These are phyloP conservation scores for Rhynchosporium agropyri DNA, from an alignment of 2,329 filamentous ascomycete genomes.

Conservation along the genomic window DNA sequence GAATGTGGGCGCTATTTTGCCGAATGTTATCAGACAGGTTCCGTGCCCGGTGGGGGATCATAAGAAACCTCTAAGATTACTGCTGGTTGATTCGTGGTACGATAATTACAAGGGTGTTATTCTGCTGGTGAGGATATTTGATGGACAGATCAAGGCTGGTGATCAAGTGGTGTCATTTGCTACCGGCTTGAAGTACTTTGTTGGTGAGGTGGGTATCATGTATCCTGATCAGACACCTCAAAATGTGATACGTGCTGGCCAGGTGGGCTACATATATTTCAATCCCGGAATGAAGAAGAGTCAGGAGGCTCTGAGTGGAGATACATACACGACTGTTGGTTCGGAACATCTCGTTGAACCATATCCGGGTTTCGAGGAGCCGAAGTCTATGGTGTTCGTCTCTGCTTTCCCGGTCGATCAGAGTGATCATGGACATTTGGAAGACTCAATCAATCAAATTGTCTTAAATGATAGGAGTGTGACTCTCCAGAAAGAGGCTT, in stretches of 20 bases:
- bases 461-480: slow-evolving; percentile 94
- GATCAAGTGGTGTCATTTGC: slow-evolving; percentile 87
- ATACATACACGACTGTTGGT: slow-evolving; percentile 87
- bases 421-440: slow-evolving; percentile 79
- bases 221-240: slow-evolving; percentile 87
- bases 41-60: slow-evolving; percentile 77
- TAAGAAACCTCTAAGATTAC: slow-evolving; percentile 73
- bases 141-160: slow-evolving; percentile 79
- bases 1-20: slow-evolving; percentile 82
- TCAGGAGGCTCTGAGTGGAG: slow-evolving; percentile 92
- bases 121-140: slow-evolving; percentile 86
- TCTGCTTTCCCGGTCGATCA: slow-evolving; percentile 95
- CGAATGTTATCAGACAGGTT: slow-evolving; percentile 81
- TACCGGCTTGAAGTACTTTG: slow-evolving; percentile 85
- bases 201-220: slow-evolving; percentile 97
- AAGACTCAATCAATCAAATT: slow-evolving; percentile 92
- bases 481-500: slow-evolving; percentile 90
- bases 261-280: slow-evolving; percentile 96
- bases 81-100: slow-evolving; percentile 98
- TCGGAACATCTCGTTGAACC: slow-evolving; percentile 75
- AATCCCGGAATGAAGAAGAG: slow-evolving; percentile 98
- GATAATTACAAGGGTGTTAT: slow-evolving; percentile 95
- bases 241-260: slow-evolving; percentile 78
- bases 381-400: slow-evolving; percentile 98
- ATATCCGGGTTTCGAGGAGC: slow-evolving; percentile 92